phyloP scores from a whole-genome alignment of 2,329 filamentous ascomycete species.

The Spiromastix sp. region DNA sequence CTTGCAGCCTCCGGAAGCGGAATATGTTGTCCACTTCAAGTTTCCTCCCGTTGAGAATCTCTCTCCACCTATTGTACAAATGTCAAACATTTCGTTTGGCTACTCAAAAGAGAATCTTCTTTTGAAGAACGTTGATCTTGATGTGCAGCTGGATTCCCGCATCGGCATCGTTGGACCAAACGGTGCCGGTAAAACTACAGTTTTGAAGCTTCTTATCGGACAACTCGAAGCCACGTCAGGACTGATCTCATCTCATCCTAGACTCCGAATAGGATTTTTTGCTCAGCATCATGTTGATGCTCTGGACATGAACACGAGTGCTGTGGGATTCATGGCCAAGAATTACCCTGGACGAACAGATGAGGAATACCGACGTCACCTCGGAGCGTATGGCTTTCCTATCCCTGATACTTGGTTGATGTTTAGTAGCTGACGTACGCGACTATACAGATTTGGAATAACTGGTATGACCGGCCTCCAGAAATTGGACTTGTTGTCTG shows the following conservation, averaged over 20 bases:
- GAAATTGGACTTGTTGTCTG: conserved; percentile 87
- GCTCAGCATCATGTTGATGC: conserved; percentile 98
- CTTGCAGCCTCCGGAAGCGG: conserved; percentile 77
- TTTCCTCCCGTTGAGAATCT: conserved; percentile 98
- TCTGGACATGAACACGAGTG: conserved; percentile 76
- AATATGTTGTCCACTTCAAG: conserved; percentile 93
- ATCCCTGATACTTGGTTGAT: conserved; percentile 4
- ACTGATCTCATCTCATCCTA: conserved; percentile 76
- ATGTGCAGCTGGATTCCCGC: conserved; percentile 93
- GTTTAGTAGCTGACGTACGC: conserved; percentile 31
- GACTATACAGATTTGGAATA: conserved; percentile 45
- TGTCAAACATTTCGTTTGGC: conserved; percentile 85
- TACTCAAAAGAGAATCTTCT: conserved; percentile 72
- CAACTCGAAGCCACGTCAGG: conserved; percentile 67
- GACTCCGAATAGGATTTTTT: conserved; percentile 89
- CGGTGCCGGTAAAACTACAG: conserved; percentile 95
- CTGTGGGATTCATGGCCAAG: conserved; percentile 93
- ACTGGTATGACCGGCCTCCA: conserved; percentile 95
- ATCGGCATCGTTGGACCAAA: conserved; percentile 99
- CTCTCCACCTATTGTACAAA: conserved; percentile 94
- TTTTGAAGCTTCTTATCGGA: conserved; percentile 93
- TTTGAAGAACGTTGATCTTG: conserved; percentile 78
- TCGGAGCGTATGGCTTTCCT: conserved; percentile 63
- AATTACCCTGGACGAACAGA: conserved; percentile 83
- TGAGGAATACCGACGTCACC: conserved; percentile 90